Evolutionary conservation across 257 asterid species (phyloP).

Genomic region (Oldenlandia corymbosa): DNA sequence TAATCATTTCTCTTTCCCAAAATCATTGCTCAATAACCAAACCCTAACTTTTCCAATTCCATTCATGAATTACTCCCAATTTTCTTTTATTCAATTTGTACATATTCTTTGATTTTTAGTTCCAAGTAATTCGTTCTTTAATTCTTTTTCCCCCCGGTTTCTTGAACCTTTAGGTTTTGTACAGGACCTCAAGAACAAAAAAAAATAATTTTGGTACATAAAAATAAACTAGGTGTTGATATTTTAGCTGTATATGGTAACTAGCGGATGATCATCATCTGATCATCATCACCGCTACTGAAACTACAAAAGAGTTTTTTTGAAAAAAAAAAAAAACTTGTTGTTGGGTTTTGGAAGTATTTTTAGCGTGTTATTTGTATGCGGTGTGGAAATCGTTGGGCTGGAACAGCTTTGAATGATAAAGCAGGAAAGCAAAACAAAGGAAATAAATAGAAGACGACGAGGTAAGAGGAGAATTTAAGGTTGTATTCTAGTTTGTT

Average conservation of each 20-base stretch:
- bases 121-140: conserved; percentile 6
- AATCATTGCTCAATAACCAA: conserved; percentile 6
- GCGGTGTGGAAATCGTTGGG: conserved; percentile 30
- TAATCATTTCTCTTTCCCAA: conserved; percentile 20
- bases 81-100: conserved; percentile 32
- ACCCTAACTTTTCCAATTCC: conserved; percentile 26
- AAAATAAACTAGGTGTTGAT: not conserved
- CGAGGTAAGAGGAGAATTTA: not conserved
- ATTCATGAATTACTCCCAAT: conserved; percentile 10
- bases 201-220: conserved; percentile 1
- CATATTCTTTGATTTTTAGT: conserved; percentile 33
- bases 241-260: not conserved
- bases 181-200: not conserved
- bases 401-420: conserved; percentile 8
- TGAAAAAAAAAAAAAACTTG: conserved; percentile 37
- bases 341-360: conserved; percentile 37
- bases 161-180: not conserved
- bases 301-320: conserved; percentile 43
- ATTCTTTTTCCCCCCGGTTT: not conserved
- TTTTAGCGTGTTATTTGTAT: not conserved
- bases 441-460: conserved; percentile 21
- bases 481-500: conserved; percentile 12
- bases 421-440: not conserved
- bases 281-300: conserved; percentile 13
- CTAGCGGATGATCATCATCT: not conserved